Evolutionary conservation across 2,329 filamentous ascomycete genomes (phyloP), one percentile per base, ranked within the genome.

Genomic region (Chaetomium sp.): DNA sequence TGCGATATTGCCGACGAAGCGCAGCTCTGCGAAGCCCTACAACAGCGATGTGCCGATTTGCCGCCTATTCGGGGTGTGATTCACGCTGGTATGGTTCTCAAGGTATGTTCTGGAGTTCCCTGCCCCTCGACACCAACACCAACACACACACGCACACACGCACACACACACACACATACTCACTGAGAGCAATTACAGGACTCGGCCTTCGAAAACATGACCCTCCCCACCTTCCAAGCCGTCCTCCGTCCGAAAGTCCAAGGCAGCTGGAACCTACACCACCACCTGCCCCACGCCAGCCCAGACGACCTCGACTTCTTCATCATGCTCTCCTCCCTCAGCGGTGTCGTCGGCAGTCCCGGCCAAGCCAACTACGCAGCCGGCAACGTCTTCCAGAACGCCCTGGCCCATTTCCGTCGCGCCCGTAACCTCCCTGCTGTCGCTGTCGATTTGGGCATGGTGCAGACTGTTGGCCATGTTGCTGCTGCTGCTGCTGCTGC

Each of bases 1-100:
- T 27, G 19, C 19, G 19, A 27, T 27, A 27, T 27, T 27, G 19
- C 19, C 19, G 19, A 27, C 19, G 19, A 27, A 27, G 19, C 19
- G 19, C 19, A 27, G 19, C 19, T 27, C 19, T 27, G 19, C 19
- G 19, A 27, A 27, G 19, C 19, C 19, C 19, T 27, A 27, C 19
- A 27, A 27, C 19, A 27, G 19, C 19, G 19, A 27, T 27, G 19
- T 27, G 19, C 19, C 19, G 19, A 27, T 27, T 27, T 27, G 34
- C 40, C 11, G 0, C 35, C 57, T 0, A 56, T 72, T 1, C 38
- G 38, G 11, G 38, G 38, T 14, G 38, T 41, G 12, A 14, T 41
- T 14, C 38, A 41, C 38, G 38, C 38, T 41, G 38, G 11, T 14
- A 41, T 41, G 38, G 38, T 41, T 14, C 38, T 41, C 38, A 27